Percentiles rank a stretch among this genome's conserved stretches.
phyloP scores from a whole-genome alignment of 331 rosid species.

The Arachis monticola region DNA sequence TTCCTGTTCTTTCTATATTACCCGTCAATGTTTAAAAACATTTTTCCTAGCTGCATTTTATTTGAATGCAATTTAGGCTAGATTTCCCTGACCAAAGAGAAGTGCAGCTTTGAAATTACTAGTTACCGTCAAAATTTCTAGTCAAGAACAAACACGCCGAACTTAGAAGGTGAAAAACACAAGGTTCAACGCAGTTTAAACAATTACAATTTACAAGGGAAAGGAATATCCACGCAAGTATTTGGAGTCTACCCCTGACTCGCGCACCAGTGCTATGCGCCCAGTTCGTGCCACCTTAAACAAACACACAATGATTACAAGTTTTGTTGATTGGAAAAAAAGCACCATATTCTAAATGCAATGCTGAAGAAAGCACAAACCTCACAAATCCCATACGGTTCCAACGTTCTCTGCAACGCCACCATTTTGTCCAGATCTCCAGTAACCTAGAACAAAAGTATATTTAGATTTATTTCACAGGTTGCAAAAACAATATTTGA shows the following conservation, averaged over 20 bases:
- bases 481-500: constrained; percentile 30
- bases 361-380: constrained; percentile 49
- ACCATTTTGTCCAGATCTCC: constrained; percentile 98
- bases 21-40: too few relatives aligned
- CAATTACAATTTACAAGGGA: constrained; percentile 50
- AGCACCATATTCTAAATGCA: too few relatives aligned
- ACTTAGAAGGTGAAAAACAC: constrained; percentile 5
- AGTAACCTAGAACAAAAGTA: constrained; percentile 63
- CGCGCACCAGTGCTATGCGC: constrained; percentile 78
- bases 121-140: too few relatives aligned
- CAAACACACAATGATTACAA: background rate
- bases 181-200: background rate
- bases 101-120: too few relatives aligned
- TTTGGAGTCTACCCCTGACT: constrained; percentile 88
- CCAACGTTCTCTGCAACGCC: constrained; percentile 89
- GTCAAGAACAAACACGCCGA: background rate
- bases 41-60: too few relatives aligned
- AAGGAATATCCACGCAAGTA: constrained; percentile 87
- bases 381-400: constrained; percentile 98
- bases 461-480: constrained; percentile 7
- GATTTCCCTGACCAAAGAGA: too few relatives aligned
- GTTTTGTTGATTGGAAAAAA: too few relatives aligned
- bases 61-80: too few relatives aligned
- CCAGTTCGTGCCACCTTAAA: constrained; percentile 95
- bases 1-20: too few relatives aligned